Conservation (phyloP, 2,329 filamentous ascomycete species). For the Rutstroemia sydowiana region DNA sequence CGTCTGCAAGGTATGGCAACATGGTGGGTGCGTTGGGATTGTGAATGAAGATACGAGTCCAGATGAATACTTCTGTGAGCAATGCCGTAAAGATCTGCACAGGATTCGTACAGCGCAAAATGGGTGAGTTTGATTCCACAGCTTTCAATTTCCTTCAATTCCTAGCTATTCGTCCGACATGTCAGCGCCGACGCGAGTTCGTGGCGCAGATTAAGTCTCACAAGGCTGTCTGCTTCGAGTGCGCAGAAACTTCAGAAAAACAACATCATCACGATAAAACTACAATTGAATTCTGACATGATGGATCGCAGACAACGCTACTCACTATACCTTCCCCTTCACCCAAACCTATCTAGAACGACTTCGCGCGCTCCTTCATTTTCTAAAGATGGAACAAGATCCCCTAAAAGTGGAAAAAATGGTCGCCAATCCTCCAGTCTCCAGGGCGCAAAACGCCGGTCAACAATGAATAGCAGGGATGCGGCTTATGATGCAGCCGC, state of each 20-base stretch:
- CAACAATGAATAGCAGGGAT: constrained; percentile 94
- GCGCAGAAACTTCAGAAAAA: constrained; percentile 4
- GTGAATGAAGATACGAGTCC: constrained; percentile 89
- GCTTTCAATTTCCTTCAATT: constrained; percentile 10
- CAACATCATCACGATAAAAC: constrained; percentile 10
- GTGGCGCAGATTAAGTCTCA: constrained; percentile 30
- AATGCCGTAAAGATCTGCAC: constrained; percentile 87
- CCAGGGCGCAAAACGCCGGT: constrained; percentile 62
- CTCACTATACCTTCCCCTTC: constrained; percentile 57
- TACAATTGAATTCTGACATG: constrained; percentile 32
- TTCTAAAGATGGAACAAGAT: constrained; percentile 53
- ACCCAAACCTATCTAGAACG: constrained; percentile 44
- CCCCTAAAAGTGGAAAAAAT: constrained; percentile 48
- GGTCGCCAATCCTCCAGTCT: constrained; percentile 40
- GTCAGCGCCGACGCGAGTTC: constrained; percentile 25
- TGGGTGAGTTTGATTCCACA: constrained; percentile 56
- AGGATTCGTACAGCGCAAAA: constrained; percentile 72
- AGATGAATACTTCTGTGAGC: constrained; percentile 96
- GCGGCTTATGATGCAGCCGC: constrained; percentile 67
- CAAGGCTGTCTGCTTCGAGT: constrained; percentile 26
- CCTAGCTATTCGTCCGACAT: constrained; percentile 15
- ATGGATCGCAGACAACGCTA: constrained; percentile 50
- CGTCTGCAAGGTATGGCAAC: constrained; percentile 96
- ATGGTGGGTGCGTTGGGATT: constrained; percentile 94
- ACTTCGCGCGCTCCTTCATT: constrained; percentile 58